Evolutionary conservation across 2,329 filamentous ascomycete genomes (phyloP).

Genomic region (Aspergillus fumigatiaffinis): DNA sequence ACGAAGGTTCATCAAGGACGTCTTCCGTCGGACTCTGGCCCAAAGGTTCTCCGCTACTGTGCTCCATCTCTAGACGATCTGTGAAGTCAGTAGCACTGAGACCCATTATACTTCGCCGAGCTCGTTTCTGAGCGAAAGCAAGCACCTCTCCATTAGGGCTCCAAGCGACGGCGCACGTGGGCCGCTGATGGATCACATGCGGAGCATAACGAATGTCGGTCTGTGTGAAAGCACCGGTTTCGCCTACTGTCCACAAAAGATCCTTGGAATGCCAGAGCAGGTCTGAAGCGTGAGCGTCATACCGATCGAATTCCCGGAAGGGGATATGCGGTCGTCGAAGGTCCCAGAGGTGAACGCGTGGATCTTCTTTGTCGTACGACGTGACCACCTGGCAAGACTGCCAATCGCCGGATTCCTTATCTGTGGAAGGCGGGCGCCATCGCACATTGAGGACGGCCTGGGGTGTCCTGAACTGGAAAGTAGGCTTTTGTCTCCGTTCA

Average conservation of each 20-base stretch:
- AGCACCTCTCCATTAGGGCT: constrained; percentile 56
- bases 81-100: constrained; percentile 40
- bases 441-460: constrained; percentile 60
- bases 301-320: constrained; percentile 57
- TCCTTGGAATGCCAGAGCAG: constrained; percentile 63
- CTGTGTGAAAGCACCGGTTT: constrained; percentile 59
- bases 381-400: constrained; percentile 61
- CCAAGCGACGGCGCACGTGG: constrained; percentile 54
- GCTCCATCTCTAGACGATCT: constrained; percentile 39
- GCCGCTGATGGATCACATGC: constrained; percentile 56
- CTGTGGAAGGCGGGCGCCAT: constrained; percentile 60
- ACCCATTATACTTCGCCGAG: constrained; percentile 39
- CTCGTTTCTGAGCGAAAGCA: constrained; percentile 52
- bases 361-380: constrained; percentile 59
- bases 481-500: constrained; percentile 56
- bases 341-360: constrained; percentile 62
- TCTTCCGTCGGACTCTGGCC: constrained; percentile 55
- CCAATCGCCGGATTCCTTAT: constrained; percentile 51
- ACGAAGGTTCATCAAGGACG: constrained; percentile 52
- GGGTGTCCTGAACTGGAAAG: constrained; percentile 56
- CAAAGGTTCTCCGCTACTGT: constrained; percentile 45
- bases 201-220: constrained; percentile 58
- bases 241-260: constrained; percentile 61
- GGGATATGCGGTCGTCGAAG: constrained; percentile 60
- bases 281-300: constrained; percentile 54